phyloP scores from a whole-genome alignment of 1,284 basidiomycete genomes.

The Erythrobasidium hasegawianum region DNA sequence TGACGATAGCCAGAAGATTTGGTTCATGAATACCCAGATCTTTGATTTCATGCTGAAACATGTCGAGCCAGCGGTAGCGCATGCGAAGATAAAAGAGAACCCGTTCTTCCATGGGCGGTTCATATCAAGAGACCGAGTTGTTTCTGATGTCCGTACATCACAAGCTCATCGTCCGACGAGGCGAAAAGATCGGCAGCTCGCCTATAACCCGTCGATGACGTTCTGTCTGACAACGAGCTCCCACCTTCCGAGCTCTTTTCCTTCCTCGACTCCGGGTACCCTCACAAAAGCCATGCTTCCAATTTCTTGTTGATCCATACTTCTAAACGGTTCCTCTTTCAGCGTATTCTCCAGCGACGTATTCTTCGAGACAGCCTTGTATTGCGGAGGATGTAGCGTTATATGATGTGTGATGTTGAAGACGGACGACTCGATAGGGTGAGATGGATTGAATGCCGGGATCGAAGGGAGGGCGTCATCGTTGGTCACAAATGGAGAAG shows the following conservation, averaged over 20 bases:
- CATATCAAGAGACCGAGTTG: too few relatives aligned
- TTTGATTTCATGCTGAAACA: too few relatives aligned
- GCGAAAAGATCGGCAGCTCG: too few relatives aligned
- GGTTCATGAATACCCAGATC: too few relatives aligned
- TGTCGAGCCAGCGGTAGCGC: too few relatives aligned
- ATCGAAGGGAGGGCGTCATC: slow-evolving; percentile 6
- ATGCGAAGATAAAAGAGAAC: too few relatives aligned
- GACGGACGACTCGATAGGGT: slow-evolving; percentile 7
- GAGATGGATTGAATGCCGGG: slow-evolving; percentile 3
- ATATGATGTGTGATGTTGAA: slow-evolving; percentile 55
- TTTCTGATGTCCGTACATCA: too few relatives aligned
- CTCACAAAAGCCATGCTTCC: slow-evolving; percentile 30
- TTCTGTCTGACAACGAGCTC: slow-evolving; percentile 21
- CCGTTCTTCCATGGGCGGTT: too few relatives aligned
- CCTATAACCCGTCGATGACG: slow-evolving; percentile 19
- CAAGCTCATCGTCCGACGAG: too few relatives aligned
- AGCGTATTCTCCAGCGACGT: slow-evolving; percentile 1
- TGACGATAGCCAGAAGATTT: too few relatives aligned
- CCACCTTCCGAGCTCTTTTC: slow-evolving; percentile 22
- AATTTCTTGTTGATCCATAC: slow-evolving; percentile 29
- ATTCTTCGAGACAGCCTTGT: slow-evolving; percentile 16
- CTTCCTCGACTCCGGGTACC: slow-evolving; percentile 26
- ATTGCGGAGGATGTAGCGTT: slow-evolving; percentile 47
- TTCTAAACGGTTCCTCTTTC: slow-evolving; percentile 25
- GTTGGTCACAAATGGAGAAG: slow-evolving; percentile 28